Conservation (phyloP, 2,329 filamentous ascomycete species). For the Cryphonectria parasitica region DNA sequence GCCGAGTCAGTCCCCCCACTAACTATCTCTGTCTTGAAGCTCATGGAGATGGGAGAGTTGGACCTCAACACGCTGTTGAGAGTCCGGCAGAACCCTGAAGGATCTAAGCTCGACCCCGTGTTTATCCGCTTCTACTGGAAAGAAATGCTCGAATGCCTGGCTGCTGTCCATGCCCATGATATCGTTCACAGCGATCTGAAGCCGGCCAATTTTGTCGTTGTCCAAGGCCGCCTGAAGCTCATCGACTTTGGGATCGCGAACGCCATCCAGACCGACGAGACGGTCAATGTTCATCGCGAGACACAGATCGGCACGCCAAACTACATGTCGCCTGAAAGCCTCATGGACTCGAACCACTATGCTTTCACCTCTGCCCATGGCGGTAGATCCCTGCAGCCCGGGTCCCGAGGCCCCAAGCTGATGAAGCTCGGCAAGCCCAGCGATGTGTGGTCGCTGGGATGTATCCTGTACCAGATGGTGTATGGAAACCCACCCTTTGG, state of each 20-base stretch:
- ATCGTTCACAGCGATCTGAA: constrained; percentile 98
- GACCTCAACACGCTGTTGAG: constrained; percentile 88
- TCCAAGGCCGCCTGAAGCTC: constrained; percentile 86
- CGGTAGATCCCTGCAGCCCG: constrained; percentile 40
- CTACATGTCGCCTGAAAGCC: constrained; percentile 96
- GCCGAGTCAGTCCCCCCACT: constrained; percentile 14
- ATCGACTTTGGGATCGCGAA: constrained; percentile 99
- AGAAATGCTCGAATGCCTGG: constrained; percentile 96
- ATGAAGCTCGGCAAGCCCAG: constrained; percentile 96
- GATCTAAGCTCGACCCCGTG: constrained; percentile 78
- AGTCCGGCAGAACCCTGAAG: constrained; percentile 70
- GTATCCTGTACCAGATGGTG: constrained; percentile 96
- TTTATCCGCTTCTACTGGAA: constrained; percentile 99
- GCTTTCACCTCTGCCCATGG: constrained; percentile 45
- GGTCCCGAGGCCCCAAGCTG: constrained; percentile 63
- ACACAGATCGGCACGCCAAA: constrained; percentile 95
- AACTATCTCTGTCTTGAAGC: constrained; percentile 49
- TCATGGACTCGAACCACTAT: constrained; percentile 78
- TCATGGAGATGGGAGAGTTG: constrained; percentile 97
- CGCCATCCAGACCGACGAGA: constrained; percentile 93
- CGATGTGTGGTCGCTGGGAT: constrained; percentile 95
- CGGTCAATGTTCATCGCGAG: constrained; percentile 95
- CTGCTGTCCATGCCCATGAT: constrained; percentile 84
- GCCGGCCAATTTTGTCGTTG: constrained; percentile 94
- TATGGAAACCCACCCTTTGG: constrained; percentile 97